Evolutionary conservation across 306 rosid species (phyloP), one percentile per base, ranked within the genome.

Genomic region (Notholithocarpus densiflorus): DNA sequence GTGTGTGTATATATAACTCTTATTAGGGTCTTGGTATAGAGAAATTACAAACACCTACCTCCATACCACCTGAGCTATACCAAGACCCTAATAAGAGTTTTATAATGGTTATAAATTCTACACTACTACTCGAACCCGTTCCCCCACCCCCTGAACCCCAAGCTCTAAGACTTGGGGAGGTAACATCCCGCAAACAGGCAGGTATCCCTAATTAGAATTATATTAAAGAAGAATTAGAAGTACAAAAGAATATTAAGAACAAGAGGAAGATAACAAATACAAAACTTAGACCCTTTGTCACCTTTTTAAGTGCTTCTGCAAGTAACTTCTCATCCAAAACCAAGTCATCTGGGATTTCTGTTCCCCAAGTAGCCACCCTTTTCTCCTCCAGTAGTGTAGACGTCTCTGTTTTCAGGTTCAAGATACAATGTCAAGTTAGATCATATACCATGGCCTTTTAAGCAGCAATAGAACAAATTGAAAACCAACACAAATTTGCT

Each of bases 291-390:
- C 8, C 20, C 68, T 14, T 1, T 11, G 18, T 31, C 14, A 65
- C 71, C 71, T 65, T 65, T 65, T 31, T 65, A 31, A 65, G 71
- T 2, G 71, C 71, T 18, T 65, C 48, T 3, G 71, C 71, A 15
- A 65, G 71, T 65, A 65, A 31, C 23, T 65, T 65, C 45, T 65
- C 48, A 65, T 65, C 45, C 71, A 65, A 65, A 65, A 65, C 71
- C 71, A 65, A 31, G 45, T 65, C 71, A 65, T 65, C 71, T 2
- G 71, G 71, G 45, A 65, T 31, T 17, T 65, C 71, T 17, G 71
- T 65, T 65, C 71, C 71, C 71, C 71, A 65, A 65, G 48, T 31
- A 18, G 71, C 71, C 18, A 65, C 45, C 71, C 48, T 65, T 65
- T 65, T 65, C 23, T 18, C 71, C 71, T 65, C 71, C 71, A 65